Conservation (phyloP, 169 alveolate genomes). For the Neospora caninum region DNA sequence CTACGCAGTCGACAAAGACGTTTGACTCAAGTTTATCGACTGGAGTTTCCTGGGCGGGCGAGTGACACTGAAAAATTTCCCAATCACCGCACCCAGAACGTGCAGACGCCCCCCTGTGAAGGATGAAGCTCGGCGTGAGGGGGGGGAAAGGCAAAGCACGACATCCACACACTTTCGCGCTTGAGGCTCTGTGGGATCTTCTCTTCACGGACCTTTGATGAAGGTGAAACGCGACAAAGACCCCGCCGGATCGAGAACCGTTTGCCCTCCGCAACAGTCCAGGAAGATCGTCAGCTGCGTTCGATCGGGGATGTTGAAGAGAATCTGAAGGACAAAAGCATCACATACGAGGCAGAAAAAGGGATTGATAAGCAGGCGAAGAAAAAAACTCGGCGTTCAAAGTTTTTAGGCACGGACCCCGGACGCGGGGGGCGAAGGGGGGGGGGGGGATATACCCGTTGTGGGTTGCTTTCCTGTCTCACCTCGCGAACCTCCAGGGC, state of each 20-base stretch:
- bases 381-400: neutral
- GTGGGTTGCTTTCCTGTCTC: conserved; percentile 36
- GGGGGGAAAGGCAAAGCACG: neutral
- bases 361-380: neutral
- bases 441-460: neutral
- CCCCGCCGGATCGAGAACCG: conserved; percentile 89
- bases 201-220: conserved; percentile 80
- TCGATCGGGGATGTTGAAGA: conserved; percentile 69
- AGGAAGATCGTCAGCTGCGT: conserved; percentile 83
- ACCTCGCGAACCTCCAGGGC: conserved; percentile 21
- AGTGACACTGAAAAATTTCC: too few relatives aligned
- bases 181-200: neutral
- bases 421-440: neutral
- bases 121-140: too few relatives aligned
- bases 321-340: conserved; percentile 37
- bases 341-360: neutral
- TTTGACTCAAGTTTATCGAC: too few relatives aligned
- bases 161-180: neutral
- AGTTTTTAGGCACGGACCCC: too few relatives aligned
- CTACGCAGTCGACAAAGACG: too few relatives aligned
- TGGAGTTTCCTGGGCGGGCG: too few relatives aligned
- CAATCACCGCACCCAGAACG: too few relatives aligned
- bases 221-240: conserved; percentile 76
- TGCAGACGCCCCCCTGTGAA: too few relatives aligned
- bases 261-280: conserved; percentile 90